Evolutionary conservation across 495 filamentous ascomycete genomes (phyloP), one percentile per base, ranked within the genome.

Genomic region (Podospora pseudoanserina): DNA sequence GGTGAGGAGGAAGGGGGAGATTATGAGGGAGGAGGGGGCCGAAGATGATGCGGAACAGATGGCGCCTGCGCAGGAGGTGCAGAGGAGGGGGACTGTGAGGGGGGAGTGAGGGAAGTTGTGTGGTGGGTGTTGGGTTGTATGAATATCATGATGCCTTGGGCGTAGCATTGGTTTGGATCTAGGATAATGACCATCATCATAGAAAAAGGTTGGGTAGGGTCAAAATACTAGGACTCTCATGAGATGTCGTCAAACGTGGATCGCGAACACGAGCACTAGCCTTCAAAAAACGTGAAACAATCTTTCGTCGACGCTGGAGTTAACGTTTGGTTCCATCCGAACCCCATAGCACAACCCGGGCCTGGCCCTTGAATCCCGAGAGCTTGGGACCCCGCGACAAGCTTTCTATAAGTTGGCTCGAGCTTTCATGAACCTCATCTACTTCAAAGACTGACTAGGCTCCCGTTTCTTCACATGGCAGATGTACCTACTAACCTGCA

Each of bases 1-100:
- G n/a, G 85, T 86, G 13, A 77, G 55, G 26, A 73, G 80, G 44
- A 83, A 83, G 75, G 77, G 84, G 68, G 78, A 72, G 32, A 84
- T 84, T 49, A 83, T 85, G 82, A 77, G 73, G 66, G 68, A 32
- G 63, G n/a, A 71, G 72, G 0, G 54, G 59, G 49, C 72, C 79
- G 53, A 19, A 19, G 56, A 20, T 11, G 39, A 49, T 49, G 39
- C 39, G 20, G 65, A 65, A 58, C 73, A 73, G 71, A 6, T n/a
- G 20, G 73, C 69, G n/a, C 71, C 73, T 62, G 44, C 73, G 58
- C 39, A 65, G 4, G 60, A 71, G 66, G 69, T 75, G 23, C 69
- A 70, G 67, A 55, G 20, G 6, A 16, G 49, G n/a, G 58, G 26
- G 64, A 66, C 15, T 0, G 2, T 49, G 7, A 11, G 15, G 39